Conservation (phyloP, 768 basidiomycete genomes). For the Terana coerulea region DNA sequence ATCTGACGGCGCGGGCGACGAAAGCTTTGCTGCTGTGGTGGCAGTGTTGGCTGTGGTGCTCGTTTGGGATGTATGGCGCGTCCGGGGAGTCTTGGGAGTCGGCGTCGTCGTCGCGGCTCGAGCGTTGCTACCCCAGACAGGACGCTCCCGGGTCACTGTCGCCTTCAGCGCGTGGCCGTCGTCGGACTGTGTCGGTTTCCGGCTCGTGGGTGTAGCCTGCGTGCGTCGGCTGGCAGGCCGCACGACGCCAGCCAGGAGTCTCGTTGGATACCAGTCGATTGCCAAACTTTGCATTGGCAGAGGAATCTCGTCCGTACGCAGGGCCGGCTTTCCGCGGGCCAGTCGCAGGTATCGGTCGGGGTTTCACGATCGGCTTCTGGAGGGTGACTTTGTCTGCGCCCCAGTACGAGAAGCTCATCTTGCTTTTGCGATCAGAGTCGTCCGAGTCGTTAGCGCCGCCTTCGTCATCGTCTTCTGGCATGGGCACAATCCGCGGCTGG, state of each 20-base stretch:
- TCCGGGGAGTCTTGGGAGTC: slow-evolving; percentile 46
- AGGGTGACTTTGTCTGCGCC: slow-evolving; percentile 89
- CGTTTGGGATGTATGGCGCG: slow-evolving; percentile 70
- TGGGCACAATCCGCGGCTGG: slow-evolving; percentile 64
- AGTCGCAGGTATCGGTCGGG: slow-evolving; percentile 28
- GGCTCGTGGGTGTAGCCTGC: slow-evolving; percentile 38
- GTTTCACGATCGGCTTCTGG: slow-evolving; percentile 69
- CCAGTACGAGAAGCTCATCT: slow-evolving; percentile 95
- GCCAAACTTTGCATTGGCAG: slow-evolving; percentile 92
- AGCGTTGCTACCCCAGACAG: slow-evolving; percentile 68
- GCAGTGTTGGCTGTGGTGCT: slow-evolving; percentile 39
- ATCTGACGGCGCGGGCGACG: slow-evolving; percentile 73
- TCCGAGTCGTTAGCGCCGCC: slow-evolving; percentile 63
- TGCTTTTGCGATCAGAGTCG: slow-evolving; percentile 85
- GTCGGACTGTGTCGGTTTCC: slow-evolving; percentile 44
- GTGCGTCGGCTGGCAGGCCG: slow-evolving; percentile 68
- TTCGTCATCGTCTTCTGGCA: slow-evolving; percentile 61
- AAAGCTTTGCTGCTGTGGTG: slow-evolving; percentile 37
- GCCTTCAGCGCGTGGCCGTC: slow-evolving; percentile 63
- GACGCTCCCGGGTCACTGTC: slow-evolving; percentile 59
- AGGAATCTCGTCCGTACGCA: slow-evolving; percentile 72
- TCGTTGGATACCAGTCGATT: slow-evolving; percentile 72
- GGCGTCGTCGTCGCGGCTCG: slow-evolving; percentile 32
- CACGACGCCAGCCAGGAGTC: slow-evolving; percentile 29
- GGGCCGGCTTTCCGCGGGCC: slow-evolving; percentile 30